Base-by-base conservation (phyloP, 2,329 filamentous ascomycete genomes). In the Fusarium siculi region DNA sequence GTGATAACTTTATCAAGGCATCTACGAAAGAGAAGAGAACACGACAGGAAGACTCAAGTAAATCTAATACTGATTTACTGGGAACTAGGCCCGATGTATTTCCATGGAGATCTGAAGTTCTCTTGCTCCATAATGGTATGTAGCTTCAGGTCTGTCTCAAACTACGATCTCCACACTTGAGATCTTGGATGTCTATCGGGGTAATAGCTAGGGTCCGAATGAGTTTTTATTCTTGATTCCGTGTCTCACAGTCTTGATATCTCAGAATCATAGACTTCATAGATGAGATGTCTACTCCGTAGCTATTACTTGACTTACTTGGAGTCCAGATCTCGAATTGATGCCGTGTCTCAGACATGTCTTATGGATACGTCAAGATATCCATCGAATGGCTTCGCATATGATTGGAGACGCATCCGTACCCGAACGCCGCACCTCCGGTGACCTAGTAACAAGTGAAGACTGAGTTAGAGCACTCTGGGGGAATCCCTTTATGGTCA, bases 401-500 rank as follows among this genome's bases (percentile, higher is more conserved):
- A 10, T 5, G 4, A 25, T 25, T 6, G 12, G 32, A 50, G n/a
- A 2, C 9, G 4, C n/a, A 9, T n/a, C 23, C 2, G 19, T 9
- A 10, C 5, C 23, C 4, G 2, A 4, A 5, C 7, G 4, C 5
- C 12, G 8, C 30, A 14, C 8, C 10, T 14, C 3, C 8, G 7
- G 21, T 0, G 9, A 2, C 11, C 16, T 4, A 18, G 7, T 4
- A 36, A 9, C 14, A 10, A 47, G 19, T 0, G 2, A 16, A 11
- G 7, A 1, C 2, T 11, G 6, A 8, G 1, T 5, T 18, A 1
- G 18, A 25, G 6, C 14, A 4, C 18, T 34, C 14, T 28, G 9
- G 2, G 21, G 15, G 5, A 4, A 16, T 28, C 42, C 10, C 5
- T 15, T 50, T 58, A 14, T 34, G 42, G 32, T 4, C 19, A 28